Percentiles rank a stretch among this genome's conserved stretches.
These are phyloP conservation scores for Ascosphaera pollenicola DNA, from an alignment of 2,329 filamentous ascomycete genomes.

Conservation along the genomic window DNA sequence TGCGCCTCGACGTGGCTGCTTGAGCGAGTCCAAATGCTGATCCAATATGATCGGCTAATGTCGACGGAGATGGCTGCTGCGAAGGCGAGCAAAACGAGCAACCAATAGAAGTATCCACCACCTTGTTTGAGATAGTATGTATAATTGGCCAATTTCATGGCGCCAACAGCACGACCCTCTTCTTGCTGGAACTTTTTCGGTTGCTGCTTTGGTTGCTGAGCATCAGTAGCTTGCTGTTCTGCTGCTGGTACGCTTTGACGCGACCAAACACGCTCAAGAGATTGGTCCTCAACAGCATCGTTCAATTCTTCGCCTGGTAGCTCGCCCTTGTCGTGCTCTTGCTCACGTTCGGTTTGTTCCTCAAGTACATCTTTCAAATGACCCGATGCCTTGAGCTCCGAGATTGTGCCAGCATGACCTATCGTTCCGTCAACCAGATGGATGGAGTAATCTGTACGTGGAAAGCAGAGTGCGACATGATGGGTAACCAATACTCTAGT, in stretches of 20 bases:
- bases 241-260: background rate
- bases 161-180: constrained; percentile 48
- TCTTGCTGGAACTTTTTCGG: constrained; percentile 56
- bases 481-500: constrained; percentile 90
- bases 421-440: constrained; percentile 48
- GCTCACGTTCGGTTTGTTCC: constrained; percentile 19
- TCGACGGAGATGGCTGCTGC: constrained; percentile 1
- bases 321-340: constrained; percentile 15
- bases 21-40: constrained; percentile 1
- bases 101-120: constrained; percentile 41
- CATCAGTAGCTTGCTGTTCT: background rate
- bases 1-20: constrained; percentile 5
- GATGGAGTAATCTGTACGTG: constrained; percentile 53
- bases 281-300: constrained; percentile 18
- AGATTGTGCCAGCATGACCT: constrained; percentile 39
- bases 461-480: constrained; percentile 82
- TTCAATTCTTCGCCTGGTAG: constrained; percentile 5
- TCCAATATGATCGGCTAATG: background rate
- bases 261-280: background rate
- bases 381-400: constrained; percentile 28
- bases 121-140: constrained; percentile 42
- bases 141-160: constrained; percentile 47
- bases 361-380: constrained; percentile 25
- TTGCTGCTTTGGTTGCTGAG: constrained; percentile 2
- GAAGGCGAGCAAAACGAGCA: constrained; percentile 20